Evolutionary conservation across 192 early-diverging fungal species (phyloP), one percentile per base, ranked within the genome.

Genomic region (Backusella psychrophila): DNA sequence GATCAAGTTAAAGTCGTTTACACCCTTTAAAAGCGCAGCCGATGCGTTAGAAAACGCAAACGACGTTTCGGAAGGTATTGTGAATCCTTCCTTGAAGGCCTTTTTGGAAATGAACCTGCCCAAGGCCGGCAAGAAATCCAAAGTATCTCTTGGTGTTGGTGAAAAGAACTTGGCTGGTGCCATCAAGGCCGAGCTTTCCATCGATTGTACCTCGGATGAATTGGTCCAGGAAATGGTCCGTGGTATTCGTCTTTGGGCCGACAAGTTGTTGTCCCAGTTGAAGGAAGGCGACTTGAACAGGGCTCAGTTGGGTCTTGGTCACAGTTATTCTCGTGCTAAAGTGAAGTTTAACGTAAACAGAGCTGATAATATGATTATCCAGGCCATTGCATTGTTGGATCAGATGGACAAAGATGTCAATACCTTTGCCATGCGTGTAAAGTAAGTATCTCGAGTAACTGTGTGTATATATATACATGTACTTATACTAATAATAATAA

Each of bases 331-430:
- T 75, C 92, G 98, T 39, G 93, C 96, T 69, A 99, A 99, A 85
- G 96, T 99, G 79, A 98, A 99, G 95, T 99, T 99, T 89, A 98
- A 98, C 89, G 96, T 98, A 69, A 96, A 99, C 91, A 86, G 96
- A 73, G 91, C 92, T 41, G 98, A 99, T 85, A 99, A 98, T 90
- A 96, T 96, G 93, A 95, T 94, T 77, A 94, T 95, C 73, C 93
- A 95, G 87, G 92, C 93, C 26, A 97, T 99, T 77, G 91, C 94
- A 44, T 89, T 99, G 11, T 86, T 99, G 80, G 97, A 99, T 86
- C 94, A 99, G 81, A 86, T 99, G 78, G 97, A 99, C 89, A 99
- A 99, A 89, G 97, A 99, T 76, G 87, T 99, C 81, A 99, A 99
- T 91, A 97, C 93, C 65, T 99, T 96, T 79, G 89, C 97, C 63